A percentile compares a stretch with the other conserved stretches of the same genome.
phyloP scores from a whole-genome alignment of 192 early-diverging fungal species.

The Gamsiella multidivaricata region DNA sequence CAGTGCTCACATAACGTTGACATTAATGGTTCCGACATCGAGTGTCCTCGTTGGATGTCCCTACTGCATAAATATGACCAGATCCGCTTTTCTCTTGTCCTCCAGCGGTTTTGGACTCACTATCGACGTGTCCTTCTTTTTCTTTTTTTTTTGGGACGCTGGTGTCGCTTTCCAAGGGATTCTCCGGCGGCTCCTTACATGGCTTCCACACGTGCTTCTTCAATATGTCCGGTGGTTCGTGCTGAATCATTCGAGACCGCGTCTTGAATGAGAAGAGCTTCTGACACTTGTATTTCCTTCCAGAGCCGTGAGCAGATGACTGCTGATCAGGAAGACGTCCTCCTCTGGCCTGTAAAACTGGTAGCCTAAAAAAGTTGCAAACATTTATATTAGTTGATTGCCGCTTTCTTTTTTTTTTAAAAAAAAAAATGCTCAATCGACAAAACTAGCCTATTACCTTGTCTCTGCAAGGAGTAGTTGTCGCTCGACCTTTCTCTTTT shows the following conservation, averaged over 20 bases:
- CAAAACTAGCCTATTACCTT: neutral
- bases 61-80: no score
- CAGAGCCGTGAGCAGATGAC: neutral
- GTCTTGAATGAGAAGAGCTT: slow-evolving; percentile 12
- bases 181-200: neutral
- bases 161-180: neutral
- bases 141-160: no score
- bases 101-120: no score
- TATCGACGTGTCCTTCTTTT: no score
- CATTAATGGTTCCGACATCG: no score
- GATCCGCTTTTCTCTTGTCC: no score
- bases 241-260: neutral
- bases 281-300: neutral
- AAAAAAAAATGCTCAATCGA: no score
- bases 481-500: neutral
- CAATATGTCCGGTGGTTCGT: neutral
- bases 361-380: neutral
- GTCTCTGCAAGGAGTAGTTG: no score
- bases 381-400: no score
- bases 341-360: neutral
- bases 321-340: neutral
- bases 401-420: no score
- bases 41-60: no score
- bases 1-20: no score
- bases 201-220: slow-evolving; percentile 4